These are phyloP conservation scores for Sporothrix pallida DNA, from an alignment of 2,329 filamentous ascomycete species.

Conservation along the genomic window DNA sequence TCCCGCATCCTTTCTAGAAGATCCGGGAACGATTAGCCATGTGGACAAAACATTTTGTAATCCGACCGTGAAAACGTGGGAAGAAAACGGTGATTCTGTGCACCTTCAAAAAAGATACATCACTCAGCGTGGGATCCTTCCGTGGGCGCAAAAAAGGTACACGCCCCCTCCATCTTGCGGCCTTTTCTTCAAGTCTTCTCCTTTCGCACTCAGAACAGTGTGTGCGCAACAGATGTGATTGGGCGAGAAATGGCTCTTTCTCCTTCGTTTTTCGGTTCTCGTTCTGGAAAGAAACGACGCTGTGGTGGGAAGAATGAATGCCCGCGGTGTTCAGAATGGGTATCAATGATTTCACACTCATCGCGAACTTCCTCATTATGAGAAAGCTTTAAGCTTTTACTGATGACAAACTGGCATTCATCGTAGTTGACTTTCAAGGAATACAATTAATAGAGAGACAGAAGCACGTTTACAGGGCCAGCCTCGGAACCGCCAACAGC, in stretches of 20 bases:
- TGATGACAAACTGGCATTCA: too few species aligned
- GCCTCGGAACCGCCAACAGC: too few species aligned
- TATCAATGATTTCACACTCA: too few species aligned
- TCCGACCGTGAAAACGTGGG: background rate
- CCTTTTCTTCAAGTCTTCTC: too few species aligned
- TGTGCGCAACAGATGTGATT: conserved; percentile 10
- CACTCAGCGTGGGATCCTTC: background rate
- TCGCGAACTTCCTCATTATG: too few species aligned
- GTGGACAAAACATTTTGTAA: background rate
- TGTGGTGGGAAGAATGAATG: background rate
- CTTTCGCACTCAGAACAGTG: too few species aligned
- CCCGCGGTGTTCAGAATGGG: too few species aligned
- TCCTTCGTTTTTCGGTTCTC: background rate
- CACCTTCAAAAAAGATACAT: conserved; percentile 4
- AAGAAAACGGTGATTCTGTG: background rate
- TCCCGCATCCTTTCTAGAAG: conserved; percentile 7
- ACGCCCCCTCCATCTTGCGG: conserved; percentile 30
- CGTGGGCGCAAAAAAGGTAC: background rate
- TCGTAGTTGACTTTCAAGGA: too few species aligned
- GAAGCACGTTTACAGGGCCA: too few species aligned
- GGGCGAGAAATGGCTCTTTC: background rate
- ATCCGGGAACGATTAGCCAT: background rate
- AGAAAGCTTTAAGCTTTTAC: background rate
- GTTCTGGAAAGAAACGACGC: background rate
- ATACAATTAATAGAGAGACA: too few species aligned